Evolutionary conservation across 306 rosid species (phyloP).

Genomic region (Cercis canadensis): DNA sequence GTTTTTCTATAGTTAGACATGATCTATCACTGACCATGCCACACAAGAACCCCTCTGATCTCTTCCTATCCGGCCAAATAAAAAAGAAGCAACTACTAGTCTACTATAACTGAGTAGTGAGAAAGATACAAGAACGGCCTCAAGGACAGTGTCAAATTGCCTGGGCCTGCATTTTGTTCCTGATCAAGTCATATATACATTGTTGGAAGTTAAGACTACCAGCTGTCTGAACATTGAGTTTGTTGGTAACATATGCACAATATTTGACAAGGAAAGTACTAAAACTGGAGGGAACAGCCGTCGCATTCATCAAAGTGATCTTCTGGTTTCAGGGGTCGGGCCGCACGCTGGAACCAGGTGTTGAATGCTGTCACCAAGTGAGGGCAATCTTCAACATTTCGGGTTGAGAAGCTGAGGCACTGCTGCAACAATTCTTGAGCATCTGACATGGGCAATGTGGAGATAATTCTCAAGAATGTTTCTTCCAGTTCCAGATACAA

Average conservation of each 20-base stretch:
- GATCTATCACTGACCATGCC: too few relatives aligned
- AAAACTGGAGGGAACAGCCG: neutral
- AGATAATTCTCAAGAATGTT: slow-evolving; percentile 79
- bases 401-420: slow-evolving; percentile 87
- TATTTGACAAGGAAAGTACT: slow-evolving; percentile 31
- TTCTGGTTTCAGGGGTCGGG: slow-evolving; percentile 48
- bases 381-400: slow-evolving; percentile 86
- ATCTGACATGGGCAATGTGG: slow-evolving; percentile 89
- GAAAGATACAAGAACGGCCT: neutral
- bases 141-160: slow-evolving; percentile 17
- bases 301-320: slow-evolving; percentile 34
- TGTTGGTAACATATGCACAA: slow-evolving; percentile 46
- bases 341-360: slow-evolving; percentile 95
- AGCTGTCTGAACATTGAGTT: slow-evolving; percentile 30
- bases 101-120: too few relatives aligned
- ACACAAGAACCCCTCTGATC: too few relatives aligned
- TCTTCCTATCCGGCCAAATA: too few relatives aligned
- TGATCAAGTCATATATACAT: slow-evolving; percentile 33
- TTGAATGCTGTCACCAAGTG: slow-evolving; percentile 85
- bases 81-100: too few relatives aligned
- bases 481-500: slow-evolving; percentile 79
- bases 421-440: slow-evolving; percentile 83
- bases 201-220: slow-evolving; percentile 22
- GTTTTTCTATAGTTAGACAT: too few relatives aligned
- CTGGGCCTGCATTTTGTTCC: neutral